A percentile compares a stretch with the other conserved stretches of the same genome.
phyloP scores from a whole-genome alignment of 345 rosid species.

The Brassica napus region DNA sequence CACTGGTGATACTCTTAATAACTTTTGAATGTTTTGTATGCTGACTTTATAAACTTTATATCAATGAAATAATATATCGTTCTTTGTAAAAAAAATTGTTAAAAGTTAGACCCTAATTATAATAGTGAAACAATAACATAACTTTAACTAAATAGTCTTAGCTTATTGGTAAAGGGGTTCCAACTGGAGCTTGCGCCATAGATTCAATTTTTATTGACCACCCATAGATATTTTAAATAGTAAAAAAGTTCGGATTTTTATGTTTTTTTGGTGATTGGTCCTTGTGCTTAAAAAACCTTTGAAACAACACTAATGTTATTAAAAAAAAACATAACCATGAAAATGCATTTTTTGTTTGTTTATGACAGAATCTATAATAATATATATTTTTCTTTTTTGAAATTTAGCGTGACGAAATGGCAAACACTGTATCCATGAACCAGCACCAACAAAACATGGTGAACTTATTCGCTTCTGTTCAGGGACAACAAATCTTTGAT shows the following conservation, averaged over 20 bases:
- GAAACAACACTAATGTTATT: too few relatives aligned
- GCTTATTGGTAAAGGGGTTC: too few relatives aligned
- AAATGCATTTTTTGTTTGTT: not conserved
- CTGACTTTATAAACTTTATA: not conserved
- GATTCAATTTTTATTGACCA: too few relatives aligned
- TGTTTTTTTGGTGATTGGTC: too few relatives aligned
- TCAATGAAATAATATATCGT: not conserved
- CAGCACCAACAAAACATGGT: constrained; percentile 36
- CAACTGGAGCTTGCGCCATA: too few relatives aligned
- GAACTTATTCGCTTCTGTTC: constrained; percentile 5
- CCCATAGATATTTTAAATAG: too few relatives aligned
- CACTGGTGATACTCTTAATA: too few relatives aligned
- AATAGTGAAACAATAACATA: not conserved
- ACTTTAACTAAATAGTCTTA: too few relatives aligned
- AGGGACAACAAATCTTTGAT: not conserved
- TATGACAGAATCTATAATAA: not conserved
- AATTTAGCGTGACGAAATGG: constrained; percentile 49
- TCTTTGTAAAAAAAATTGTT: not conserved
- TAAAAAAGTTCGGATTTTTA: too few relatives aligned
- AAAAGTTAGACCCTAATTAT: too few relatives aligned
- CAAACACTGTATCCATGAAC: constrained; percentile 39
- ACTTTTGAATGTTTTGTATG: not conserved
- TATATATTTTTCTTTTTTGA: not conserved
- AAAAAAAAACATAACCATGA: not conserved
- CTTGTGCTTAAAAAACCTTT: too few relatives aligned